These are phyloP conservation scores for Gillenia trifoliata DNA, from an alignment of 306 rosid genomes.

Conservation along the genomic window DNA sequence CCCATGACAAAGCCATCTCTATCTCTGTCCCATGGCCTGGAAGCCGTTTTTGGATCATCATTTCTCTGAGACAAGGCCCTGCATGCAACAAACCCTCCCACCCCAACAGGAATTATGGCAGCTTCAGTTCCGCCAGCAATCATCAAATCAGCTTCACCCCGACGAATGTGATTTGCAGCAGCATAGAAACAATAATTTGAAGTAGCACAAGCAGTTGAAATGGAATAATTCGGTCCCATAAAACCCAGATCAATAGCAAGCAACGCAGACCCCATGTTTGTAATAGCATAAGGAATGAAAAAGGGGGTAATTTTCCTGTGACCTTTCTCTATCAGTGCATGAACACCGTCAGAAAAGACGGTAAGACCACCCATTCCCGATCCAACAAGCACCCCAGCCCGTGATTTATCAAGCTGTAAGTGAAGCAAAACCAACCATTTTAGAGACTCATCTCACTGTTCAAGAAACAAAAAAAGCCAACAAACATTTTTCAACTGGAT, in stretches of 20 bases:
- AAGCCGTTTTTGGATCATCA: constrained; percentile 95
- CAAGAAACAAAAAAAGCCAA: not conserved
- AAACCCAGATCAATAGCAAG: constrained; percentile 90
- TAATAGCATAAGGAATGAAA: constrained; percentile 90
- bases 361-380: constrained; percentile 96
- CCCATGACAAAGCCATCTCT: constrained; percentile 99
- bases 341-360: constrained; percentile 81
- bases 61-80: constrained; percentile 95
- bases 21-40: constrained; percentile 97
- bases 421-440: constrained; percentile 9
- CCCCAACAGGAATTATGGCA: constrained; percentile 85
- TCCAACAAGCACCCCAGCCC: constrained; percentile 92
- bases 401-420: constrained; percentile 68
- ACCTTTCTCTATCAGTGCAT: constrained; percentile 78
- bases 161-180: constrained; percentile 96
- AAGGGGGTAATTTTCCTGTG: constrained; percentile 85
- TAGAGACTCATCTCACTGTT: not conserved
- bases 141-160: constrained; percentile 98
- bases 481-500: too few relatives aligned
- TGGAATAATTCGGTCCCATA: constrained; percentile 95
- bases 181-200: constrained; percentile 94
- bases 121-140: constrained; percentile 98
- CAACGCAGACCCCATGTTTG: constrained; percentile 96
- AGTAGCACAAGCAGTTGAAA: constrained; percentile 97
- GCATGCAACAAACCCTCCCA: constrained; percentile 96